phyloP scores from a whole-genome alignment of 192 early-diverging fungal genomes.

The Gamsiella multidivaricata region DNA sequence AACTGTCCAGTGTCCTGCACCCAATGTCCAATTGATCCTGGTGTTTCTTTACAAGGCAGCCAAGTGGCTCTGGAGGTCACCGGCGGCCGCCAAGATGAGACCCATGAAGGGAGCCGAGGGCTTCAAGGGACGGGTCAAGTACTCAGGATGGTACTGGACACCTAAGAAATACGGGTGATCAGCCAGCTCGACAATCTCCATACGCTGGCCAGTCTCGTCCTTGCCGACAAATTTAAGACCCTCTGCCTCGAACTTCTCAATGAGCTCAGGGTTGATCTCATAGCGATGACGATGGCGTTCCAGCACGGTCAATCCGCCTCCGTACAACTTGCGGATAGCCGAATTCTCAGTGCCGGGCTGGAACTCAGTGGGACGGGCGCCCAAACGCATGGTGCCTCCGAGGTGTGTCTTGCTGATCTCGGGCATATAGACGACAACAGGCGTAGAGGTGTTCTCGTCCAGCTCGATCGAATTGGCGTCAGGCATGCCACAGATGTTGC shows the following conservation, averaged over 20 bases:
- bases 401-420: conserved; percentile 92
- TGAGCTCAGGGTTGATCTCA: conserved; percentile 94
- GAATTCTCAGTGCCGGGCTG: conserved; percentile 72
- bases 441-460: conserved; percentile 72
- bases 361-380: conserved; percentile 85
- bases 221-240: conserved; percentile 92
- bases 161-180: conserved; percentile 96
- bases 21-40: no score
- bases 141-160: conserved; percentile 98
- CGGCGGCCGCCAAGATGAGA: conserved; percentile 87
- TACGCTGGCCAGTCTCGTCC: conserved; percentile 96
- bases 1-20: neutral
- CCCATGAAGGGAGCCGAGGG: conserved; percentile 95
- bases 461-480: conserved; percentile 91
- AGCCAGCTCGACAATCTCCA: conserved; percentile 93
- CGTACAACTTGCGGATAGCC: conserved; percentile 68
- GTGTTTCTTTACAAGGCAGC: conserved; percentile 20
- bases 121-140: conserved; percentile 92
- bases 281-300: conserved; percentile 99
- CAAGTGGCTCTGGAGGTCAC: conserved; percentile 47
- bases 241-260: conserved; percentile 77
- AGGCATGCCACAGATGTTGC: conserved; percentile 86
- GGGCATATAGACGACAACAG: conserved; percentile 97
- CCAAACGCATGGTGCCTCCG: conserved; percentile 98
- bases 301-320: conserved; percentile 65